Conservation (phyloP, 768 basidiomycete species). For the Leccinum arenicola region DNA sequence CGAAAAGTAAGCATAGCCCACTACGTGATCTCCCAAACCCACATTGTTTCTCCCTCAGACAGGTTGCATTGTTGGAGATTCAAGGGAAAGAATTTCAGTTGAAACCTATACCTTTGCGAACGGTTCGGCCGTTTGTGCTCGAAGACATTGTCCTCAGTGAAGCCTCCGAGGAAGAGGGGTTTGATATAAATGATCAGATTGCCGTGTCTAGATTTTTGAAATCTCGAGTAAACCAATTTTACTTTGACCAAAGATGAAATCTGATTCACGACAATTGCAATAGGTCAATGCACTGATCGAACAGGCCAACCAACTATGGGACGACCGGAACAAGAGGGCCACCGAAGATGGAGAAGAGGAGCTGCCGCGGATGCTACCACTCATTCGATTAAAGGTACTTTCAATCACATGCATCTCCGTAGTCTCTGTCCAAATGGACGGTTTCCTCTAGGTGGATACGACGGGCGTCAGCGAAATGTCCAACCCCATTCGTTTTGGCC, state of each 20-base stretch:
- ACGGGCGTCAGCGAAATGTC: slow-evolving; percentile 88
- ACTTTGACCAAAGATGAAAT: not conserved
- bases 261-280: slow-evolving; percentile 1
- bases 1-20: slow-evolving; percentile 61
- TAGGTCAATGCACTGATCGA: slow-evolving; percentile 80
- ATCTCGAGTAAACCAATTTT: slow-evolving; percentile 46
- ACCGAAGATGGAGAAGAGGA: slow-evolving; percentile 59
- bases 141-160: slow-evolving; percentile 77
- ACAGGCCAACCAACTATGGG: slow-evolving; percentile 53
- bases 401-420: not conserved
- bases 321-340: slow-evolving; percentile 36
- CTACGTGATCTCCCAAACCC: slow-evolving; percentile 1
- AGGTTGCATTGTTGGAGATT: slow-evolving; percentile 86
- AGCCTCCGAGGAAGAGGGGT: slow-evolving; percentile 70
- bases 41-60: slow-evolving; percentile 44
- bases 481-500: slow-evolving; percentile 95
- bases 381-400: slow-evolving; percentile 77
- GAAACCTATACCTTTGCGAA: slow-evolving; percentile 82
- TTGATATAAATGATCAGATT: slow-evolving; percentile 79
- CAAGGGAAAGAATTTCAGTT: slow-evolving; percentile 86
- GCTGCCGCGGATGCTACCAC: slow-evolving; percentile 74
- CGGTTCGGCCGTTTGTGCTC: slow-evolving; percentile 91
- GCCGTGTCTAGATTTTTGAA: slow-evolving; percentile 81
- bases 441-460: slow-evolving; percentile 70
- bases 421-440: not conserved